Conservation (phyloP, 495 filamentous ascomycete species). For the Aspergillus carlsbadensis region DNA sequence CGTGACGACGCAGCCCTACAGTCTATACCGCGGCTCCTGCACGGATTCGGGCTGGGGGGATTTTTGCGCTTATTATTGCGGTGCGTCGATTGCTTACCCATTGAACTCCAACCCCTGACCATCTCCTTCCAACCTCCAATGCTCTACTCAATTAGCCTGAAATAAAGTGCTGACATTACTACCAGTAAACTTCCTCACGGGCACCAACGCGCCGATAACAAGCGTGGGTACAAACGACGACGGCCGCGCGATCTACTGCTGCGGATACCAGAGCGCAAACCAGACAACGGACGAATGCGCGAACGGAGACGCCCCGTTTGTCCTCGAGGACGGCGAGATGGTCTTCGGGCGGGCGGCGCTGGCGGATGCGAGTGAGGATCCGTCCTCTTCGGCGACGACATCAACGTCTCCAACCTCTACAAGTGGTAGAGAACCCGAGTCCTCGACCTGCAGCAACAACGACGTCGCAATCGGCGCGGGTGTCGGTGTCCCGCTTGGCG, state of each 20-base stretch:
- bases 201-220: neutral
- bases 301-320: neutral
- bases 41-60: conserved; percentile 13
- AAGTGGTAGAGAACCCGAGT: neutral
- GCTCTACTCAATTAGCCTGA: no score
- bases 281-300: neutral
- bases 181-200: neutral
- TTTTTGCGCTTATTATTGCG: conserved; percentile 5
- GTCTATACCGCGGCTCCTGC: conserved; percentile 11
- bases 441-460: neutral
- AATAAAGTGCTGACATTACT: neutral
- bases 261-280: neutral
- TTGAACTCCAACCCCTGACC: neutral
- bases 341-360: neutral
- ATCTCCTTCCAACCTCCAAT: no score
- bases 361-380: neutral
- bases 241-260: conserved; percentile 7
- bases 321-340: neutral
- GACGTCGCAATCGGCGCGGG: conserved; percentile 7
- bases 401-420: neutral
- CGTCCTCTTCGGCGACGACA: neutral
- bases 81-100: neutral
- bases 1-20: conserved; percentile 6
- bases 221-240: neutral
- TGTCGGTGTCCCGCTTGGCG: conserved; percentile 7